Conservation (phyloP, 768 basidiomycete species). For the Cystobasidium tubakii region DNA sequence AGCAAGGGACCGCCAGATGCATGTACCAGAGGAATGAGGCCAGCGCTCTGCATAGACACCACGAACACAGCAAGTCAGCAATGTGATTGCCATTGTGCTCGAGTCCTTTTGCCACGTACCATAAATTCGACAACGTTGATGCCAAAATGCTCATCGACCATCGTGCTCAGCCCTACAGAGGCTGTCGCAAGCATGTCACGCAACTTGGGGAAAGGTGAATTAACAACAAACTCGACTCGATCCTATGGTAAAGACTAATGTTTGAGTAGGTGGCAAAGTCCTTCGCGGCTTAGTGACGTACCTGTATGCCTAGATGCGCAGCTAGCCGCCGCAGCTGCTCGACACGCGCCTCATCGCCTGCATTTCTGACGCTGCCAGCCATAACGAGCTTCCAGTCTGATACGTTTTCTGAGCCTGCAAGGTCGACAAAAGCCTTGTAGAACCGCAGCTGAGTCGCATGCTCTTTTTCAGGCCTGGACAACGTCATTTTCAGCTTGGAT, state of each 20-base stretch:
- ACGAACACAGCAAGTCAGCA: not conserved
- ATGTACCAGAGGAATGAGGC: constrained; percentile 83
- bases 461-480: constrained; percentile 81
- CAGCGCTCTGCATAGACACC: constrained; percentile 66
- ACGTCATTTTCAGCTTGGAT: not conserved
- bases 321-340: constrained; percentile 59
- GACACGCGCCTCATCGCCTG: constrained; percentile 66
- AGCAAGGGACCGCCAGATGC: constrained; percentile 84
- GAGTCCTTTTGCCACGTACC: no score
- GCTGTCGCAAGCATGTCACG: constrained; percentile 66
- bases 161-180: constrained; percentile 83
- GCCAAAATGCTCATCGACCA: constrained; percentile 98
- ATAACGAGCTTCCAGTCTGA: constrained; percentile 61
- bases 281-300: no score
- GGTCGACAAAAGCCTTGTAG: constrained; percentile 52
- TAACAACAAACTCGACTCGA: constrained; percentile 70
- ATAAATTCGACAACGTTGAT: constrained; percentile 97
- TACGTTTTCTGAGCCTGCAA: constrained; percentile 36
- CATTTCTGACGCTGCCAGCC: constrained; percentile 79
- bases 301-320: constrained; percentile 61
- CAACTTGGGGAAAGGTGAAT: constrained; percentile 69
- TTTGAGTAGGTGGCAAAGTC: no score
- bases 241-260: constrained; percentile 52
- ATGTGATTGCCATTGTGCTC: not conserved
- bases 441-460: constrained; percentile 72